phyloP scores from a whole-genome alignment of 2,329 filamentous ascomycete genomes.

The Exophiala dermatitidis region DNA sequence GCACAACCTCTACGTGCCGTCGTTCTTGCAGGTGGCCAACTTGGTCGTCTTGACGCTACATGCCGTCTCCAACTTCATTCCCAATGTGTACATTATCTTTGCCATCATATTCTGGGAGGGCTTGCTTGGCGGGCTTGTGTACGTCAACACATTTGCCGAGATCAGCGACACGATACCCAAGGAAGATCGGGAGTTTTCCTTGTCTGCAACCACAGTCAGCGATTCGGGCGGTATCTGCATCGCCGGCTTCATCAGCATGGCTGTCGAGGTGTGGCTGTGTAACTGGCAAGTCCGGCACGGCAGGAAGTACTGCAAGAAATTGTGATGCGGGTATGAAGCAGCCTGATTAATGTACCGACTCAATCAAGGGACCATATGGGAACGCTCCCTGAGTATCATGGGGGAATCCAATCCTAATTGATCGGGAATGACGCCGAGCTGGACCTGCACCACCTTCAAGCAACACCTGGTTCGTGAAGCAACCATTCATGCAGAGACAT shows the following conservation, averaged over 20 bases:
- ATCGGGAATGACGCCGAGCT: no score
- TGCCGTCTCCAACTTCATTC: constrained; percentile 71
- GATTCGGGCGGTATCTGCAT: constrained; percentile 87
- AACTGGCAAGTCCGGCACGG: constrained; percentile 77
- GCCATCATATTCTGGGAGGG: constrained; percentile 89
- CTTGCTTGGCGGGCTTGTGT: constrained; percentile 79
- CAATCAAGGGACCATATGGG: no score
- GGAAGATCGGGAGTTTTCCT: constrained; percentile 79
- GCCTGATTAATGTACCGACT: no score
- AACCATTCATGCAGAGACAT: no score
- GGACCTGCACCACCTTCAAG: no score
- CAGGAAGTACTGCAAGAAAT: constrained; percentile 61
- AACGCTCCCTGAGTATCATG: no score
- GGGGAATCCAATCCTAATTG: no score
- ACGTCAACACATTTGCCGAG: constrained; percentile 92
- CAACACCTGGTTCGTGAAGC: no score
- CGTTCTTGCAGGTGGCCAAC: constrained; percentile 74
- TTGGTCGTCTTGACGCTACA: constrained; percentile 66
- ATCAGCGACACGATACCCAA: constrained; percentile 75
- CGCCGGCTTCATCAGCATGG: constrained; percentile 76
- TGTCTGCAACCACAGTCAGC: constrained; percentile 83
- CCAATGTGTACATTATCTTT: constrained; percentile 80
- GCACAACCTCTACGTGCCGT: constrained; percentile 71
- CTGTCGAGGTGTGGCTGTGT: constrained; percentile 73
- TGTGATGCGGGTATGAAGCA: constrained; percentile 25